Base-by-base conservation (phyloP, 352 stramenopile genomes). In the Phytophthora lateralis region DNA sequence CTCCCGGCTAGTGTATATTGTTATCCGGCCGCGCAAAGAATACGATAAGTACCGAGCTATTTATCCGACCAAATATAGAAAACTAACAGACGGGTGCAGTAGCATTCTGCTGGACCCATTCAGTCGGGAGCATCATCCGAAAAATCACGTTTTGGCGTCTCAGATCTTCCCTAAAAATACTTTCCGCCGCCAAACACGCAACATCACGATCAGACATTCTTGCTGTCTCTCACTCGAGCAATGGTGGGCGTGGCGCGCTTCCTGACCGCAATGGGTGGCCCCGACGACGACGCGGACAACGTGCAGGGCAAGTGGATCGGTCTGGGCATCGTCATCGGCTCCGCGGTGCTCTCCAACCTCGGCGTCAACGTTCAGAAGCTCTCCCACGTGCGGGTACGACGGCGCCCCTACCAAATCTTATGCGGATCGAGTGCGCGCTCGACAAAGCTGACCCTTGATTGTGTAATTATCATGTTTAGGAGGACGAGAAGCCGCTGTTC, bases 351-450 rank as follows among this genome's bases (percentile, higher is more conserved):
- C 39, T 93, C 83, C 20, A 95, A 95, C 57, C 68, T 95, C 6
- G 85, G 85, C 42, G 85, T 95, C 20, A 95, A 95, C 64, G 82
- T 95, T 29, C 85, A 95, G 59, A 95, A 95, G 47, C 80, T 91
- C 64, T 95, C 85, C 11, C 85, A 95, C 60, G 82, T 91, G 37
- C 78, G 79, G 53, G 83, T 92, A 85, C 3, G 26, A 30, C 26
- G 26, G 26, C 12, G n/a, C 2, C 29, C 30, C 35, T 67, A 29
- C 52, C 11, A 48, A 59, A 18, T 10, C 17, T 69, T 34, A 55
- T 66, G 35, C 35, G 48, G 51, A 27, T 29, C 24, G 18, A 38
- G 27, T 55, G 54, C 56, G 17, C 44, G 45, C 63, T 56, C 10
- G 27, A 48, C 18, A 26, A 46, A 7, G 12, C 11, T 39, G 27